These are phyloP conservation scores for Euphorbia corollata DNA, from an alignment of 441 rosid genomes.

Conservation along the genomic window DNA sequence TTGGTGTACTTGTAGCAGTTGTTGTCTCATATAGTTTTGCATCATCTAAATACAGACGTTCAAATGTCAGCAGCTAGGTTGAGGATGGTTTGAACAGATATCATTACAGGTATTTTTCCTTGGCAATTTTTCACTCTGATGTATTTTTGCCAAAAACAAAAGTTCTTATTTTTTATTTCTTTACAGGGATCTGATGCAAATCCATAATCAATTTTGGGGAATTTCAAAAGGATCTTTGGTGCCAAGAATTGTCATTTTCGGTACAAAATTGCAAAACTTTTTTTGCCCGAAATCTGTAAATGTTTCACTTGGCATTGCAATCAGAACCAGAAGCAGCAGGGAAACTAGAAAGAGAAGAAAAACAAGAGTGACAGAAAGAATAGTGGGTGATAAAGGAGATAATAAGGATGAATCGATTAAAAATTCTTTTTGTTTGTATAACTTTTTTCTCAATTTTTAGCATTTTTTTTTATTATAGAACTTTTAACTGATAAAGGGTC, in stretches of 20 bases:
- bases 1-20: slow-evolving; percentile 55
- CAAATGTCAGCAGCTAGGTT: slow-evolving; percentile 26
- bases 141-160: not conserved
- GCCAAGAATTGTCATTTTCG: not conserved
- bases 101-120: slow-evolving; percentile 13
- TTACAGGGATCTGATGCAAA: not conserved
- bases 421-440: not conserved
- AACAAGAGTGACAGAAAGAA: not conserved
- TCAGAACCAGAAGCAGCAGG: not conserved
- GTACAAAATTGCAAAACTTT: not conserved
- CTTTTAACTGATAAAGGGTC: not conserved
- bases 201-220: not conserved
- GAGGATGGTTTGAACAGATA: slow-evolving; percentile 21
- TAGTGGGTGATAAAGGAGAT: not conserved
- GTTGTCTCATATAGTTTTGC: slow-evolving; percentile 48
- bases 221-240: not conserved
- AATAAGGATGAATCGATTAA: slow-evolving; percentile 3
- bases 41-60: slow-evolving; percentile 47
- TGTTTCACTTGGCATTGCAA: not conserved
- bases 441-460: not conserved
- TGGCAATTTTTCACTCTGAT: not conserved
- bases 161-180: not conserved
- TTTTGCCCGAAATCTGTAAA: slow-evolving; percentile 1
- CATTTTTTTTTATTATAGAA: not conserved
- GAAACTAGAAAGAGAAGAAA: not conserved